Conservation (phyloP, 2,329 filamentous ascomycete genomes). For the Fonsecaea monophora region DNA sequence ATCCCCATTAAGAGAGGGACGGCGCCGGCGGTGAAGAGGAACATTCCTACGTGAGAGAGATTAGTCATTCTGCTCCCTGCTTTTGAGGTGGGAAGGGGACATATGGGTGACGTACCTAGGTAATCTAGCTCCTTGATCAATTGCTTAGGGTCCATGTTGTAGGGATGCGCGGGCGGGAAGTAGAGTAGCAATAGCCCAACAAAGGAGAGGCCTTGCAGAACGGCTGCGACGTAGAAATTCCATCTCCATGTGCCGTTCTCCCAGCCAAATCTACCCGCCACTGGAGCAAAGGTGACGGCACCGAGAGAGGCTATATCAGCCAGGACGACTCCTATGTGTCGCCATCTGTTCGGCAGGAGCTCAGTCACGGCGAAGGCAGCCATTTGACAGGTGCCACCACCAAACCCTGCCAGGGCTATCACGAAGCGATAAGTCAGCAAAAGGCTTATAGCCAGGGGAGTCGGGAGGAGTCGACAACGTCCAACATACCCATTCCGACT, state of each 20-base stretch:
- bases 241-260: slow-evolving; percentile 52
- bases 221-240: slow-evolving; percentile 55
- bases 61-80: too few relatives aligned
- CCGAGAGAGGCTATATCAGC: slow-evolving; percentile 54
- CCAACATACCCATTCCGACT: slow-evolving; percentile 45
- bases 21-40: slow-evolving; percentile 47
- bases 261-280: slow-evolving; percentile 53
- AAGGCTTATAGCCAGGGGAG: too few relatives aligned
- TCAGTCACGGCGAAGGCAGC: slow-evolving; percentile 49
- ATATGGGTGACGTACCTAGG: slow-evolving; percentile 41
- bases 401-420: slow-evolving; percentile 52
- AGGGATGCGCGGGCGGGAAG: slow-evolving; percentile 50
- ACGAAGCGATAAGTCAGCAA: too few relatives aligned
- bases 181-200: slow-evolving; percentile 52
- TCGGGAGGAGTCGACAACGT: too few relatives aligned
- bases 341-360: slow-evolving; percentile 58
- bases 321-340: slow-evolving; percentile 54
- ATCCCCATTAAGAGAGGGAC: slow-evolving; percentile 51
- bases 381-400: slow-evolving; percentile 52
- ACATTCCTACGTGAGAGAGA: not conserved
- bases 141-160: slow-evolving; percentile 46
- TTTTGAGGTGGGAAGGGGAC: too few relatives aligned
- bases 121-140: slow-evolving; percentile 51
- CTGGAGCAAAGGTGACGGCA: slow-evolving; percentile 55
- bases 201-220: slow-evolving; percentile 54